Conservation (phyloP, 1,284 basidiomycete genomes). For the Moesziomyces aphidis region DNA sequence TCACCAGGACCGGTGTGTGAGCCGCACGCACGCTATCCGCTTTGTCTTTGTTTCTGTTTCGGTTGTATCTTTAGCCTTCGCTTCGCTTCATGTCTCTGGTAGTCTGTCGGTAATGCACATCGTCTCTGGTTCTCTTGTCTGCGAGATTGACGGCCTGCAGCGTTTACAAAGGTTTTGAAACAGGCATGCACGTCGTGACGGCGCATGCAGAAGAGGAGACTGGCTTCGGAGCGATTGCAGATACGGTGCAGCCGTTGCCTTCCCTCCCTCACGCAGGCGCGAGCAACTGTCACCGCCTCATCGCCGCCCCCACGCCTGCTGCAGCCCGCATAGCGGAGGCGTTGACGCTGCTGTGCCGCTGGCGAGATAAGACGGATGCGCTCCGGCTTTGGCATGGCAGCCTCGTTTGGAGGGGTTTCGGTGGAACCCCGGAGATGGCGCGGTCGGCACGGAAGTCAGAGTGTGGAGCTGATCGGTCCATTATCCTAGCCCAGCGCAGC, state of each 20-base stretch:
- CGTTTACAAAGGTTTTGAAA: too few species aligned
- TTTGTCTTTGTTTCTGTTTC: not conserved
- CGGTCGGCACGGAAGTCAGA: not conserved
- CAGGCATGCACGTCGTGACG: not conserved
- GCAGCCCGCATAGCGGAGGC: too few species aligned
- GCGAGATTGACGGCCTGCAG: too few species aligned
- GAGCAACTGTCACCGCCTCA: too few species aligned
- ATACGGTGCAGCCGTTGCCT: not conserved
- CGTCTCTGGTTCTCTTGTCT: not conserved
- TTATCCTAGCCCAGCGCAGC: too few species aligned
- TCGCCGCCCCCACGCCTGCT: too few species aligned
- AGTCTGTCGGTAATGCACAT: not conserved
- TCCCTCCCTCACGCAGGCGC: too few species aligned
- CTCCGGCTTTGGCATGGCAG: not conserved
- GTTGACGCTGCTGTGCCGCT: not conserved
- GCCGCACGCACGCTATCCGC: too few species aligned
- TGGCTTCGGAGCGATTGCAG: not conserved
- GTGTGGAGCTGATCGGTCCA: not conserved
- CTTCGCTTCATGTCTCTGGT: not conserved
- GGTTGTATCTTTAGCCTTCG: not conserved
- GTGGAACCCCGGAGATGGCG: conserved; percentile 31
- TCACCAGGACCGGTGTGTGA: conserved; percentile 66
- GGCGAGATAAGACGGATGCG: not conserved
- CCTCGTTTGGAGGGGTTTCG: conserved; percentile 10
- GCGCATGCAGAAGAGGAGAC: not conserved